phyloP scores from a whole-genome alignment of 306 rosid species.

The Luffa aegyptiaca region DNA sequence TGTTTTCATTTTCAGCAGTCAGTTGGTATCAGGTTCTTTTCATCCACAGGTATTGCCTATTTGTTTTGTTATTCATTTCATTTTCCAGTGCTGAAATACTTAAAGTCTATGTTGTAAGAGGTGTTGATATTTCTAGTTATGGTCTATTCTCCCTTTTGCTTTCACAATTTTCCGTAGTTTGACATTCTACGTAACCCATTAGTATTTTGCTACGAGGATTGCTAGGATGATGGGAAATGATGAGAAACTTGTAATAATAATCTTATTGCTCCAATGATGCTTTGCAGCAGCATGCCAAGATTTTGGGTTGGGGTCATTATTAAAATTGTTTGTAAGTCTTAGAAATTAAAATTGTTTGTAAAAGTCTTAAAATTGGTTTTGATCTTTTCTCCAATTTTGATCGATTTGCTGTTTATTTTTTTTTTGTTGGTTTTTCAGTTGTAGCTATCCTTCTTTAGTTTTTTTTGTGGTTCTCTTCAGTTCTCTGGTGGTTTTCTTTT shows the following conservation, averaged over 20 bases:
- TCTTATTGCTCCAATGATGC: background rate
- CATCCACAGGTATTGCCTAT: conserved; percentile 56
- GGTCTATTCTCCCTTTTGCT: conserved; percentile 10
- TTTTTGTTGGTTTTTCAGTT: no score
- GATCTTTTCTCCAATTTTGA: no score
- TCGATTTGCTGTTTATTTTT: no score
- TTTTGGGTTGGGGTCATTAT: background rate
- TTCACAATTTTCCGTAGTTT: conserved; percentile 6
- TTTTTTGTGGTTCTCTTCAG: no score
- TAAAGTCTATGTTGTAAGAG: background rate
- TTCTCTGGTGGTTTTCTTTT: no score
- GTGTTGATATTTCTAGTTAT: conserved; percentile 4
- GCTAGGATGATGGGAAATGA: background rate
- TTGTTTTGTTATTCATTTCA: conserved; percentile 4
- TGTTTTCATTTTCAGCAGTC: conserved; percentile 31
- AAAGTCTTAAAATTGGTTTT: no score
- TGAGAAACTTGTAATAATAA: background rate
- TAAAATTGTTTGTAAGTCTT: background rate
- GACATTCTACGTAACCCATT: background rate
- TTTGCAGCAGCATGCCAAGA: background rate
- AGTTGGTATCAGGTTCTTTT: conserved; percentile 55
- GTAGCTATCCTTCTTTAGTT: no score
- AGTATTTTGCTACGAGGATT: background rate
- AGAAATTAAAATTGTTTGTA: no score
- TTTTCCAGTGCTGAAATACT: background rate